These are phyloP conservation scores for Tolypocladium ophioglossoides DNA, from an alignment of 2,329 filamentous ascomycete species.

Conservation along the genomic window DNA sequence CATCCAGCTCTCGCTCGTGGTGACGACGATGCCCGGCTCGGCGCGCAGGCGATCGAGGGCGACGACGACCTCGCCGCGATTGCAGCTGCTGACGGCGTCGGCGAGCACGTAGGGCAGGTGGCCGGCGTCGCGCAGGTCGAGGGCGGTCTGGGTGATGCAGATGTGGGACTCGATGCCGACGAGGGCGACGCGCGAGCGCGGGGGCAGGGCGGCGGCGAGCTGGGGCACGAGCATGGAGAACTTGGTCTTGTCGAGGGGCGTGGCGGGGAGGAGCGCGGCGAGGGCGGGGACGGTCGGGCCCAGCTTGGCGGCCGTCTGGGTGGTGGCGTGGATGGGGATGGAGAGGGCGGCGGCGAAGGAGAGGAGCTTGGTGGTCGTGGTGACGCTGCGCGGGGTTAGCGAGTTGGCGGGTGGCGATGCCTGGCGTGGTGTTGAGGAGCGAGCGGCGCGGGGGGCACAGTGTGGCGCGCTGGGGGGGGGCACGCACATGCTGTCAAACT, in stretches of 20 bases:
- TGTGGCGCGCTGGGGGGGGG: not conserved
- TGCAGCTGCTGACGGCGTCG: constrained; percentile 83
- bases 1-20: constrained; percentile 78
- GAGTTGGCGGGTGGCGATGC: not conserved
- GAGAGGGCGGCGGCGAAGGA: constrained; percentile 51
- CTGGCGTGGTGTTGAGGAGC: not conserved
- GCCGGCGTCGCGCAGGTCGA: constrained; percentile 66
- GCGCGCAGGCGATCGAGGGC: constrained; percentile 66
- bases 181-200: constrained; percentile 54
- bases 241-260: constrained; percentile 69
- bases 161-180: constrained; percentile 92
- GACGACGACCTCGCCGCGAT: constrained; percentile 68
- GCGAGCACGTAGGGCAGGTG: constrained; percentile 80
- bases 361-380: constrained; percentile 59
- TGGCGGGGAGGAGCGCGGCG: constrained; percentile 38
- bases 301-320: constrained; percentile 69
- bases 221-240: constrained; percentile 82
- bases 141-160: constrained; percentile 83
- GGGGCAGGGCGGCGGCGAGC: constrained; percentile 32
- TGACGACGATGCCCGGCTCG: constrained; percentile 63
- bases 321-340: constrained; percentile 77
- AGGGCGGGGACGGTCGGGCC: constrained; percentile 73
- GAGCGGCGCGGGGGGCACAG: not conserved
- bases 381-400: constrained; percentile 35
- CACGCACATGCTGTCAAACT: constrained; percentile 70